Percentiles rank a stretch among this genome's conserved stretches.
These are phyloP conservation scores for Tolypocladium album DNA, from an alignment of 2,329 filamentous ascomycete species.

Conservation along the genomic window DNA sequence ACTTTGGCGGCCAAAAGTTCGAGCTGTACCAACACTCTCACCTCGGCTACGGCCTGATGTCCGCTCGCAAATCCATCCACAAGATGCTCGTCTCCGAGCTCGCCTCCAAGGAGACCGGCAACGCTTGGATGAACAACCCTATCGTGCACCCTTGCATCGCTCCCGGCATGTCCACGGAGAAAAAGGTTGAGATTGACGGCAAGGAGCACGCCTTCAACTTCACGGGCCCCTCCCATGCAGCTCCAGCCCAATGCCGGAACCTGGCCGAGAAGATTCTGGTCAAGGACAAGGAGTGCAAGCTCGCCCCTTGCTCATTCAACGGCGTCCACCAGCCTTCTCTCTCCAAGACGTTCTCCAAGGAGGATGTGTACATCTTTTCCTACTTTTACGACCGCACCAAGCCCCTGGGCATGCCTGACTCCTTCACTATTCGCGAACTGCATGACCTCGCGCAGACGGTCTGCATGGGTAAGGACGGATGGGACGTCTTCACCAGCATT, in stretches of 20 bases:
- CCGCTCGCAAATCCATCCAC: constrained; percentile 81
- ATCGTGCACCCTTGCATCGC: constrained; percentile 80
- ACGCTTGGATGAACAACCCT: constrained; percentile 58
- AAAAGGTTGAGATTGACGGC: constrained; percentile 61
- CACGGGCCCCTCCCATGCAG: constrained; percentile 65
- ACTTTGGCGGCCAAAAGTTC: constrained; percentile 84
- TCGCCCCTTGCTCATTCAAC: constrained; percentile 96
- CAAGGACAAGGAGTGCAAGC: constrained; percentile 71
- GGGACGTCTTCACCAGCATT: constrained; percentile 71
- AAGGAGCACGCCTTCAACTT: constrained; percentile 68
- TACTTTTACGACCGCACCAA: constrained; percentile 96
- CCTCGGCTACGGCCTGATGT: constrained; percentile 92
- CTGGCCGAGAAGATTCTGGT: constrained; percentile 83
- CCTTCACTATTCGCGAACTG: constrained; percentile 84
- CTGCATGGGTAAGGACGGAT: constrained; percentile 65
- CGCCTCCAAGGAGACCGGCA: constrained; percentile 47
- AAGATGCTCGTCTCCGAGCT: constrained; percentile 62
- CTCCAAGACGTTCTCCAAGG: constrained; percentile 79
- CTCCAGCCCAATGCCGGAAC: constrained; percentile 78
- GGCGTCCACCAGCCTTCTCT: constrained; percentile 90
- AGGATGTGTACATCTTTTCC: constrained; percentile 93
- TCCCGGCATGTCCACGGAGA: constrained; percentile 63
- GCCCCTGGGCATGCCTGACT: constrained; percentile 95
- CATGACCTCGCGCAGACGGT: constrained; percentile 77
- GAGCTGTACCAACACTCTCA: constrained; percentile 97